Conservation (phyloP, 805 yeast genomes). For the Teunomyces panamensis region DNA sequence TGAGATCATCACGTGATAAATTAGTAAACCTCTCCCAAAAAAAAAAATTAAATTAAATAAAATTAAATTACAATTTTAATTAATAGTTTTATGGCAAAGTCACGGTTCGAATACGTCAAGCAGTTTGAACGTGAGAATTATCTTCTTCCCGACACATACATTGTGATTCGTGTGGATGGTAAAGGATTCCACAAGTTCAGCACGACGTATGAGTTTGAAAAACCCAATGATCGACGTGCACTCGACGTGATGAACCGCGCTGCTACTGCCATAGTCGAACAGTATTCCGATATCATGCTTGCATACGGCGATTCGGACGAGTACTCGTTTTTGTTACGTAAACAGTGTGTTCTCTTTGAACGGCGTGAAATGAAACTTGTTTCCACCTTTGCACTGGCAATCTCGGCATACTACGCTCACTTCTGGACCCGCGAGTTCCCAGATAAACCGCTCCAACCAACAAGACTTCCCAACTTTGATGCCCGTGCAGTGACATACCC, state of each 20-base stretch:
- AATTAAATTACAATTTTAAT: too few relatives aligned
- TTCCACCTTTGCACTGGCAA: constrained; percentile 76
- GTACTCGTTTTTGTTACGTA: constrained; percentile 74
- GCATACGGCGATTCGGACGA: constrained; percentile 98
- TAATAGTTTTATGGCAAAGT: constrained; percentile 62
- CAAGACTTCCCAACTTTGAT: constrained; percentile 81
- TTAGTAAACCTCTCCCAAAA: neutral
- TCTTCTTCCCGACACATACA: constrained; percentile 75
- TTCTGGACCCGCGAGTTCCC: constrained; percentile 66
- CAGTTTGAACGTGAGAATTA: constrained; percentile 70
- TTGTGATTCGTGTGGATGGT: constrained; percentile 88
- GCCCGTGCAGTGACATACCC: constrained; percentile 90
- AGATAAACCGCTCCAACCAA: constrained; percentile 42
- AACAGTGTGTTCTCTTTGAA: constrained; percentile 67
- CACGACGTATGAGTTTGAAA: constrained; percentile 64
- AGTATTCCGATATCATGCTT: constrained; percentile 67
- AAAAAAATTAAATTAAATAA: neutral
- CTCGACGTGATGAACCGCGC: constrained; percentile 77
- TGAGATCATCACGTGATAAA: constrained; percentile 3
- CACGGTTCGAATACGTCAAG: constrained; percentile 84
- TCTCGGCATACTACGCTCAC: constrained; percentile 70
- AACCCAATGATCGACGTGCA: constrained; percentile 86
- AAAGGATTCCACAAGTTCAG: constrained; percentile 90
- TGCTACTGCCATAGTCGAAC: constrained; percentile 61
- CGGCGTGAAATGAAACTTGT: constrained; percentile 80